Evolutionary conservation across 306 rosid species (phyloP).

Genomic region (Quercus bicolor): DNA sequence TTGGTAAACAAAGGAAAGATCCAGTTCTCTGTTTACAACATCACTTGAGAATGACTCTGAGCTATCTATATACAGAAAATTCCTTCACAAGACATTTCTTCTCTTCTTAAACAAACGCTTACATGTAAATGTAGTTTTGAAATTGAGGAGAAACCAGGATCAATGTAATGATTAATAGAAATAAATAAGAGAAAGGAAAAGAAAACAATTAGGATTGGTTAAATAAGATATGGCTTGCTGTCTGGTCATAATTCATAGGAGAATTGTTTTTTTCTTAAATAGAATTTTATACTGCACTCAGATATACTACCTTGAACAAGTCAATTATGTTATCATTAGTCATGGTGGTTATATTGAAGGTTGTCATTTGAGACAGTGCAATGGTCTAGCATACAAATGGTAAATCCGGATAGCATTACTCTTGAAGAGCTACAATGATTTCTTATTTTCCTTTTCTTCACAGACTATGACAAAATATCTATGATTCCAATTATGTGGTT

Average conservation of each 20-base stretch:
- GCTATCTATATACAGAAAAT: neutral
- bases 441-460: too few species aligned
- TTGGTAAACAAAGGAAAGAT: neutral
- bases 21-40: neutral
- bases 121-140: neutral
- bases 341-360: neutral
- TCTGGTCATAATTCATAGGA: neutral
- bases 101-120: neutral
- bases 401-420: neutral
- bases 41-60: neutral
- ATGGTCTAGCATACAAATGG: neutral
- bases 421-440: neutral
- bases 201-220: neutral
- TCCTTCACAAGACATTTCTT: conserved; percentile 2
- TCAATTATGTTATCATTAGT: neutral
- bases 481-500: too few species aligned
- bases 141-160: neutral
- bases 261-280: neutral
- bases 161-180: neutral
- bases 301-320: neutral
- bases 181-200: neutral
- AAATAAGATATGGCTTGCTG: neutral
- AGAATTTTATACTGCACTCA: neutral
- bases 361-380: neutral
- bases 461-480: too few species aligned